A percentile compares a stretch with the other conserved stretches of the same genome.
Evolutionary conservation across 805 yeast species (phyloP).

Genomic region (Starmerella davenportii): DNA sequence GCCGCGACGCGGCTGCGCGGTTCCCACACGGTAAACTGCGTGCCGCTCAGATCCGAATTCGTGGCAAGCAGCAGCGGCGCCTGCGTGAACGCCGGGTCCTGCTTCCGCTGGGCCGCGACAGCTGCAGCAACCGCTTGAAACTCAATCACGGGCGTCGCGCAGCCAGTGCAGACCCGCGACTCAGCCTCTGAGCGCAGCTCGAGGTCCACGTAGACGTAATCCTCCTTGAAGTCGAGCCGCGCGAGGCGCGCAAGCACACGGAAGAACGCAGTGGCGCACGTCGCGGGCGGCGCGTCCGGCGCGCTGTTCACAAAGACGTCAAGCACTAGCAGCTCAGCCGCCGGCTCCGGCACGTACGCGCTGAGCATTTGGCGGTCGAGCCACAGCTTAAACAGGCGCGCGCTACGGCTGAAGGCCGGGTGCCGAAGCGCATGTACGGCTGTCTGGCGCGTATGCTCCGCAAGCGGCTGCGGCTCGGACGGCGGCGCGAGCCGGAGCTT

Average conservation of each 20-base stretch:
- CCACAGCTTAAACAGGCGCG: constrained; percentile 78
- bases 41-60: constrained; percentile 71
- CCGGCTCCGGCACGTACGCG: constrained; percentile 56
- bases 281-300: constrained; percentile 67
- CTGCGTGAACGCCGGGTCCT: constrained; percentile 66
- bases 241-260: constrained; percentile 54
- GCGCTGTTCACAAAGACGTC: constrained; percentile 74
- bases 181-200: constrained; percentile 3
- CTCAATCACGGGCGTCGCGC: constrained; percentile 36
- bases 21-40: constrained; percentile 51
- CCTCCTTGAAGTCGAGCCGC: constrained; percentile 88
- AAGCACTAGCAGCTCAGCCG: constrained; percentile 64
- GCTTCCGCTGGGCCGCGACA: constrained; percentile 49
- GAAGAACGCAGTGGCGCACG: constrained; percentile 64
- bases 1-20: constrained; percentile 30
- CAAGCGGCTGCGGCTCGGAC: constrained; percentile 41
- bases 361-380: constrained; percentile 62
- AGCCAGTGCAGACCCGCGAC: constrained; percentile 17
- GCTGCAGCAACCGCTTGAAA: constrained; percentile 44
- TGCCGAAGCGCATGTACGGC: constrained; percentile 51
- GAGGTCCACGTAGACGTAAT: constrained; percentile 56
- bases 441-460: constrained; percentile 68
- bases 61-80: constrained; percentile 72
- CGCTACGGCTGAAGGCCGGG: constrained; percentile 55
- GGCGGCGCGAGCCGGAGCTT: constrained; percentile 47